These are phyloP conservation scores for Pichia californica DNA, from an alignment of 805 yeast genomes.

Conservation along the genomic window DNA sequence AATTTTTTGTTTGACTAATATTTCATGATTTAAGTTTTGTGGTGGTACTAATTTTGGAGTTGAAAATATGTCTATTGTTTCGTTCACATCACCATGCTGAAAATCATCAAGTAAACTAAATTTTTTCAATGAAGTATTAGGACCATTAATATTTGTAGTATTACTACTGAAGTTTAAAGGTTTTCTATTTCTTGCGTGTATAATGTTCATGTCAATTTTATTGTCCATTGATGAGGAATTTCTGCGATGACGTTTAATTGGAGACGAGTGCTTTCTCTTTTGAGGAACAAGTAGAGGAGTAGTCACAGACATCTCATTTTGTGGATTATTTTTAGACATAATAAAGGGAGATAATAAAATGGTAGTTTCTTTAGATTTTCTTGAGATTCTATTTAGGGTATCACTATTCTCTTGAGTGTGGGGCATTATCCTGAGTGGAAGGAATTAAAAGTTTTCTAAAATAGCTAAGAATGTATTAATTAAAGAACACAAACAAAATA, in stretches of 20 bases:
- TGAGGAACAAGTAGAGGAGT: conserved; percentile 6
- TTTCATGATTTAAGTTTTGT: neutral
- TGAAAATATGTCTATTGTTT: conserved; percentile 2
- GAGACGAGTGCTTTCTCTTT: conserved; percentile 3
- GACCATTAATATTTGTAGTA: too few species aligned
- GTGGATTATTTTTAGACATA: neutral
- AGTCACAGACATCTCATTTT: neutral
- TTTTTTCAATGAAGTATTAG: neutral
- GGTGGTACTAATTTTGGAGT: conserved; percentile 3
- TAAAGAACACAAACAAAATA: too few species aligned
- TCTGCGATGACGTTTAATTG: neutral
- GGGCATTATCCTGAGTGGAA: too few species aligned
- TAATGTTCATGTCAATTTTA: neutral
- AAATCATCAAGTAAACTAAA: conserved; percentile 25
- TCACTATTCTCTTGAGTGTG: too few species aligned
- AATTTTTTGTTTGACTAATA: neutral
- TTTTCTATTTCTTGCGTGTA: conserved; percentile 1
- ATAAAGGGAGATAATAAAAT: conserved; percentile 5
- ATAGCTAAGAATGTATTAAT: too few species aligned
- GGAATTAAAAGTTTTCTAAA: too few species aligned
- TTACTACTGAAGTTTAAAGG: neutral
- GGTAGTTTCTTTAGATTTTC: neutral
- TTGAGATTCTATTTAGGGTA: neutral
- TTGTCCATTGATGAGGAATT: neutral
- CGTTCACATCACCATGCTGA: conserved; percentile 18